Base-by-base conservation (phyloP, 345 rosid species). In the Moricandia arvensis region DNA sequence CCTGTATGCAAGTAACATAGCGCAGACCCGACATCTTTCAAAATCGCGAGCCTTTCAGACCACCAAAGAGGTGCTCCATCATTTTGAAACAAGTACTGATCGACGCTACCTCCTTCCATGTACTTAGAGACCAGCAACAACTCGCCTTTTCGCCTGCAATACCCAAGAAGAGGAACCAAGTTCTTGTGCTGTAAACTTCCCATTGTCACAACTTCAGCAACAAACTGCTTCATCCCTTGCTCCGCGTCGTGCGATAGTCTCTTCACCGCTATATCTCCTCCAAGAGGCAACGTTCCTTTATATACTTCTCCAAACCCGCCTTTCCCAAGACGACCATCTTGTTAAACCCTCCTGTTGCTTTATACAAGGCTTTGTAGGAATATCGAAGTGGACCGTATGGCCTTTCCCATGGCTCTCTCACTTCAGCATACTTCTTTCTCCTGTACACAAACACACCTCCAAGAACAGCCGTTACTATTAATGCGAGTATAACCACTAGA, bases 231-330 rank as follows among this genome's bases (percentile, higher is more conserved):
- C 47, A 41, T 41, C 47, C 47, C 47, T 53, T 83, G 83, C 30
- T 78, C 71, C 4, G 87, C 82, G 30, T 82, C 63, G 13, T 85
- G 91, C 0, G 80, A 76, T 16, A 91, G 54, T 33, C 77, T 86
- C 70, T 91, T 89, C 17, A 87, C 88, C 0, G 88, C 92, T 41
- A 91, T 69, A 27, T 87, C 66, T 7, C 71, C 69, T 3, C 75
- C 27, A 0, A 76, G 21, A 8, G 84, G 87, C 12, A 86, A 16
- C 1, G 35, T 73, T 0, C 92, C 94, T 71, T 49, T 80, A 16
- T 82, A 88, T 0, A 90, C 89, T 67, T 68, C 69, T 4, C 97
- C 90, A 12, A 76, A 86, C 37, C 95, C 89, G 2, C 97, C 89
- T 6, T 24, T 12, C 4, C 93, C 95, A 8, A 88, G 58, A 38